A percentile compares a stretch with the other conserved stretches of the same genome.
Evolutionary conservation across 108 stramenopile genomes (phyloP).

Genomic region (Stephanodiscus minutulus): DNA sequence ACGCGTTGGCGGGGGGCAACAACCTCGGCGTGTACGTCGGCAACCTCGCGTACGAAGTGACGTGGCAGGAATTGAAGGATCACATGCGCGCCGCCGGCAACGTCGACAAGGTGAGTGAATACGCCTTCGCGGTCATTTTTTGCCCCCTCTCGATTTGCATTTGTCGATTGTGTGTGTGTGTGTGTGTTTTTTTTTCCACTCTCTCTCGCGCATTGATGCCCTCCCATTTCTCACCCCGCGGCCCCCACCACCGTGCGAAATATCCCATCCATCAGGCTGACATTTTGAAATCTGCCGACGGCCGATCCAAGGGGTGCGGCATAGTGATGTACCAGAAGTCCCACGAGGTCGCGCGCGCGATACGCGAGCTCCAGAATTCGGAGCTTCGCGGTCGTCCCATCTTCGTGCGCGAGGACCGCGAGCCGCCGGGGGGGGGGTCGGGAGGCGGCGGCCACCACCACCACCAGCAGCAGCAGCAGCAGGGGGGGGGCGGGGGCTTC

Average conservation of each 20-base stretch:
- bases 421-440: conserved; percentile 42
- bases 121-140: no score
- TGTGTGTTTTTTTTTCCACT: background rate
- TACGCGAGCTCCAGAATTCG: conserved; percentile 80
- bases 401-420: conserved; percentile 89
- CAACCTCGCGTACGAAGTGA: conserved; percentile 80
- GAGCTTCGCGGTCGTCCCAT: conserved; percentile 84
- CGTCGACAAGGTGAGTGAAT: conserved; percentile 64
- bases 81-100: conserved; percentile 92
- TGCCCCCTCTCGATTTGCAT: no score
- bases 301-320: conserved; percentile 90
- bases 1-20: no score
- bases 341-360: conserved; percentile 86
- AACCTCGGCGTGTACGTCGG: conserved; percentile 79
- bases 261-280: conserved; percentile 62
- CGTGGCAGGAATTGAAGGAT: conserved; percentile 95
- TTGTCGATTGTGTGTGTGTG: no score
- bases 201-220: background rate
- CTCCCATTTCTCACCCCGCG: background rate
- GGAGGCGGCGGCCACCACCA: conserved; percentile 17
- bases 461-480: background rate
- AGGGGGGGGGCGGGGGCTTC: conserved; percentile 23
- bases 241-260: no score
- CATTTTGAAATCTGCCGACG: conserved; percentile 78
- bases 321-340: conserved; percentile 91